These are phyloP conservation scores for Crataegus laevigata DNA, from an alignment of 306 rosid species.

Conservation along the genomic window DNA sequence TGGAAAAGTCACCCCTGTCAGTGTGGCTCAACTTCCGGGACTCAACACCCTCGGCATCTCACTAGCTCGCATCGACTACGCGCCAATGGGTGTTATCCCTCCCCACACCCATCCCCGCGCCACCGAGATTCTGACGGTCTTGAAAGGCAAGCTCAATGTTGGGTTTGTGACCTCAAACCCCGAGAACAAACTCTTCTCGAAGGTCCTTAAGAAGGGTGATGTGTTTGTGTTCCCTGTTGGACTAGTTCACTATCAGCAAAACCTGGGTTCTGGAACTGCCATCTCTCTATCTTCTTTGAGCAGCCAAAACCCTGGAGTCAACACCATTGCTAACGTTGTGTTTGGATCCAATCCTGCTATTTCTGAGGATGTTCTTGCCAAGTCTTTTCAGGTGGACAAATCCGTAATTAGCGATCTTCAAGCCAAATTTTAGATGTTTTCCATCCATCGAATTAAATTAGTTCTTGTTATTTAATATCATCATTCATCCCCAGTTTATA, in stretches of 20 bases:
- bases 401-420: slow-evolving; percentile 10
- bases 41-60: slow-evolving; percentile 18
- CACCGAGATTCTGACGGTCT: slow-evolving; percentile 12
- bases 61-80: slow-evolving; percentile 15
- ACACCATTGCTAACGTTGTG: slow-evolving; percentile 3
- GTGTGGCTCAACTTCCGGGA: slow-evolving; percentile 15
- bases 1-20: background rate
- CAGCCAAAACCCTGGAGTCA: slow-evolving; percentile 25
- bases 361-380: slow-evolving; percentile 7
- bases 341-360: slow-evolving; percentile 17
- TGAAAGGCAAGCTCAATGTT: slow-evolving; percentile 4
- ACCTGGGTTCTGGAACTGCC: slow-evolving; percentile 12
- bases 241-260: slow-evolving; percentile 15
- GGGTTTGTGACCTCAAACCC: slow-evolving; percentile 21
- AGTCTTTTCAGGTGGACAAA: slow-evolving; percentile 15
- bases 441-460: background rate
- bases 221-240: slow-evolving; percentile 19
- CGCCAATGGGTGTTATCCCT: slow-evolving; percentile 7
- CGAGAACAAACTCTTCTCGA: slow-evolving; percentile 11
- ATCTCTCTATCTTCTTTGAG: slow-evolving; percentile 9
- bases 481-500: background rate
- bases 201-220: slow-evolving; percentile 21
- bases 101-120: slow-evolving; percentile 18
- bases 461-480: background rate
- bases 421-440: slow-evolving; percentile 4